Percentiles rank a stretch among this genome's conserved stretches.
Evolutionary conservation across 306 rosid genomes (phyloP).

Genomic region (Trichosanthes truncata): DNA sequence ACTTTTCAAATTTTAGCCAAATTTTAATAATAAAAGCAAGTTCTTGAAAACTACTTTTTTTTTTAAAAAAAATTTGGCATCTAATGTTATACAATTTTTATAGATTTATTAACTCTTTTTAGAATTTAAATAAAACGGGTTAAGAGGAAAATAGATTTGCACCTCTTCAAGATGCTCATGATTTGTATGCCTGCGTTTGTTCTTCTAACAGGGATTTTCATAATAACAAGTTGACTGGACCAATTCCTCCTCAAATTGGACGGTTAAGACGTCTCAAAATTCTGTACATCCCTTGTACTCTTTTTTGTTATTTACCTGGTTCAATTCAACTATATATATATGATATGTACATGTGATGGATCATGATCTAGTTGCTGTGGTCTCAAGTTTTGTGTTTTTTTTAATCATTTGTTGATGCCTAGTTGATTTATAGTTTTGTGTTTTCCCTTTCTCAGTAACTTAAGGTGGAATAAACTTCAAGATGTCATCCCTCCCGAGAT

Average conservation of each 20-base stretch:
- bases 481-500: constrained; percentile 92
- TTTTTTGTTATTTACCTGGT: neutral
- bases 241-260: constrained; percentile 97
- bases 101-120: neutral
- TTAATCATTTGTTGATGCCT: neutral
- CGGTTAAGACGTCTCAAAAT: constrained; percentile 84
- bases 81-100: neutral
- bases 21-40: neutral
- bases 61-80: no score
- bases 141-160: neutral
- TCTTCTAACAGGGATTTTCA: constrained; percentile 70
- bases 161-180: neutral
- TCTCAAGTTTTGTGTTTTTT: neutral
- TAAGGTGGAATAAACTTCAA: constrained; percentile 97
- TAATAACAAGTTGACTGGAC: constrained; percentile 94
- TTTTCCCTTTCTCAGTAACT: constrained; percentile 40
- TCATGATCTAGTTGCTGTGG: neutral
- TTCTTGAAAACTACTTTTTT: neutral
- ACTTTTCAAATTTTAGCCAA: neutral
- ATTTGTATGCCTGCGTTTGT: neutral
- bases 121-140: neutral
- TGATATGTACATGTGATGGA: neutral
- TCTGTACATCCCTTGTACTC: constrained; percentile 37
- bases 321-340: neutral
- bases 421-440: neutral